Base-by-base conservation (phyloP, 2,329 filamentous ascomycete genomes). In the Venturia effusa region DNA sequence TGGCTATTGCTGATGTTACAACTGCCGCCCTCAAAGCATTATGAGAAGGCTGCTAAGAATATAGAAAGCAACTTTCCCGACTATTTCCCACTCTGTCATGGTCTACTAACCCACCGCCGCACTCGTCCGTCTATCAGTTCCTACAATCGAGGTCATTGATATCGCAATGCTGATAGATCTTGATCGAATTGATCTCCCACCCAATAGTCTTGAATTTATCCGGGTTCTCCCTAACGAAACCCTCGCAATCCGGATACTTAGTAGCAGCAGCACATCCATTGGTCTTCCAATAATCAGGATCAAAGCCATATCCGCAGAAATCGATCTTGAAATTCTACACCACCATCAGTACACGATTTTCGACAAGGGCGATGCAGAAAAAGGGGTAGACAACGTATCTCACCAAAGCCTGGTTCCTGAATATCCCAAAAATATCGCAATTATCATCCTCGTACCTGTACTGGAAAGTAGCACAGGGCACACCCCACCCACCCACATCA, bases 1-100 rank as follows among this genome's bases (percentile, higher is more conserved):
- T 76, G 54, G 73, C 71, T 11, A 68, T 76, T 54, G 73, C 73
- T 0, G 73, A 74, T 27, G 30, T 64, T 7, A 15, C 57, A 13
- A 43, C 6, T 22, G 22, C 37, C 10, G 51, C 57, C 27, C 40
- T 64, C 11, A 61, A 61, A 51, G 43, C 32, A 1, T 41, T 37
- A n/a, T 45, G 24, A 34, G 3, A 6, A 32, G 19, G 4, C 48
- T 2, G 24, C 43, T 15, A 8, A 3, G 19, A n/a, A 7, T 15
- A 32, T 54, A 1, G 22, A 54, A 17, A 30, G 7, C 15, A n/a
- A n/a, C n/a, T n/a, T n/a, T n/a, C n/a, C n/a, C n/a, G n/a, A n/a
- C n/a, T n/a, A n/a, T n/a, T n/a, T n/a, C n/a, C n/a, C n/a, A n/a
- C n/a, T n/a, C 15, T 51, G 22, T 27, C 45, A 27, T 22, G 3